Percentiles rank a stretch among this genome's conserved stretches.
phyloP scores from a whole-genome alignment of 2,329 filamentous ascomycete genomes.

The Davidsoniella australis region DNA sequence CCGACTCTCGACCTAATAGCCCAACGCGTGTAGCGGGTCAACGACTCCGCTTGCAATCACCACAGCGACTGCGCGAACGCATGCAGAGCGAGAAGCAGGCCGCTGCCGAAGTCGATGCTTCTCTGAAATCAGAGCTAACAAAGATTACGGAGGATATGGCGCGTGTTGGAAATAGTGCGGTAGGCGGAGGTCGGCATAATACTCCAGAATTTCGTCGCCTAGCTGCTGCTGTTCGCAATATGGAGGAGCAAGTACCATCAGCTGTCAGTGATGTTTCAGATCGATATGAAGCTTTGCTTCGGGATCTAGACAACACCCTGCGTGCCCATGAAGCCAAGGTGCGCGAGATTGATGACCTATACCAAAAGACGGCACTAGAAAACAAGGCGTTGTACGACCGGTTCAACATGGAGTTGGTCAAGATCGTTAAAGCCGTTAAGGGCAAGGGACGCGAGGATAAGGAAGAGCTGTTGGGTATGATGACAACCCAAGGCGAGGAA shows the following conservation, averaged over 20 bases:
- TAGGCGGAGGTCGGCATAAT: slow-evolving; percentile 19
- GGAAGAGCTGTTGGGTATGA: slow-evolving; percentile 53
- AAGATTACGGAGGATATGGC: slow-evolving; percentile 71
- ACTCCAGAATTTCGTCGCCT: slow-evolving; percentile 32
- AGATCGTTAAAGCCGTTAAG: slow-evolving; percentile 60
- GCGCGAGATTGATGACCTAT: slow-evolving; percentile 71
- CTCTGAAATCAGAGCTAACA: slow-evolving; percentile 57
- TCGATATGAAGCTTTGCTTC: slow-evolving; percentile 46
- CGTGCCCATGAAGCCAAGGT: slow-evolving; percentile 61
- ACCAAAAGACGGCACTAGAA: slow-evolving; percentile 73
- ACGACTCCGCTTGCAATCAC: slow-evolving; percentile 51
- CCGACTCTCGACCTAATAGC: slow-evolving; percentile 9
- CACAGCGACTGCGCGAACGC: slow-evolving; percentile 67
- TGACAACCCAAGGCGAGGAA: slow-evolving; percentile 65
- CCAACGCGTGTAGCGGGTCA: slow-evolving; percentile 27
- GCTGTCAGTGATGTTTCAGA: slow-evolving; percentile 41
- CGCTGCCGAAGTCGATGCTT: slow-evolving; percentile 51
- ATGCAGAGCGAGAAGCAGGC: slow-evolving; percentile 66
- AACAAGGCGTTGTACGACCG: slow-evolving; percentile 84
- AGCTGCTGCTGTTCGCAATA: slow-evolving; percentile 39
- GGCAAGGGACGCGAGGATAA: slow-evolving; percentile 59
- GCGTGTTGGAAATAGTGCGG: slow-evolving; percentile 18
- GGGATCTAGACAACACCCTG: slow-evolving; percentile 55
- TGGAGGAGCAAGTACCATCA: slow-evolving; percentile 50
- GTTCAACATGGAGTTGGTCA: slow-evolving; percentile 80